Conservation (phyloP, 2,329 filamentous ascomycete genomes). For the Xylariaceae sp. region DNA sequence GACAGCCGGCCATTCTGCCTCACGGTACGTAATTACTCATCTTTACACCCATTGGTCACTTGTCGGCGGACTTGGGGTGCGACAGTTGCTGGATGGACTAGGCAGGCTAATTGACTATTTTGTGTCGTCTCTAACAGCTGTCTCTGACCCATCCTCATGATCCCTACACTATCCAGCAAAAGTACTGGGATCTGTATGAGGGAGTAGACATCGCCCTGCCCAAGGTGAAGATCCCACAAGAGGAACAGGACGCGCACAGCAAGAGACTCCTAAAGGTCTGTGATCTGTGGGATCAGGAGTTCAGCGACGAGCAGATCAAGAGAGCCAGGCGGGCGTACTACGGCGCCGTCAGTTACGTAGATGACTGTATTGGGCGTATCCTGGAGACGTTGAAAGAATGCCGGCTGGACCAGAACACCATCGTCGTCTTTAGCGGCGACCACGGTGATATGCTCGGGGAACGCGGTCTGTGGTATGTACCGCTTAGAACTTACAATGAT, state of each 20-base stretch:
- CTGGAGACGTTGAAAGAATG: slow-evolving; percentile 73
- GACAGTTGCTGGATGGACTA: too few relatives aligned
- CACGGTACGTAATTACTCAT: slow-evolving; percentile 52
- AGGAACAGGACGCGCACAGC: slow-evolving; percentile 81
- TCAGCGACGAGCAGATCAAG: slow-evolving; percentile 81
- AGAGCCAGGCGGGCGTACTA: slow-evolving; percentile 85
- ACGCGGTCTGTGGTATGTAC: slow-evolving; percentile 67
- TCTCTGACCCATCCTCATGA: slow-evolving; percentile 94
- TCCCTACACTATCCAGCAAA: slow-evolving; percentile 87
- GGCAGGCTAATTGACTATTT: too few relatives aligned
- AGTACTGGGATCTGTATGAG: slow-evolving; percentile 92
- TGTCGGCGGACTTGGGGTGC: too few relatives aligned
- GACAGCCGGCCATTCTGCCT: slow-evolving; percentile 74
- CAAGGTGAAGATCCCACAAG: slow-evolving; percentile 69
- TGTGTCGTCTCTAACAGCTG: slow-evolving; percentile 46
- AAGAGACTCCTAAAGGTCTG: slow-evolving; percentile 80
- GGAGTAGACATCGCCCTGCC: slow-evolving; percentile 81
- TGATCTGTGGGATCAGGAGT: slow-evolving; percentile 78
- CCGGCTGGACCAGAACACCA: slow-evolving; percentile 75
- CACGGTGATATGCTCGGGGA: slow-evolving; percentile 96
- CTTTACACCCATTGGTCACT: neutral
- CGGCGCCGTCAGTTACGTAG: slow-evolving; percentile 87
- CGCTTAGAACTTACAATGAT: too few relatives aligned
- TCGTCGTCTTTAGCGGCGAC: slow-evolving; percentile 87
- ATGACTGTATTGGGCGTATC: slow-evolving; percentile 83